Evolutionary conservation across 306 rosid genomes (phyloP), one percentile per base, ranked within the genome.

Genomic region (Malus sylvestris): DNA sequence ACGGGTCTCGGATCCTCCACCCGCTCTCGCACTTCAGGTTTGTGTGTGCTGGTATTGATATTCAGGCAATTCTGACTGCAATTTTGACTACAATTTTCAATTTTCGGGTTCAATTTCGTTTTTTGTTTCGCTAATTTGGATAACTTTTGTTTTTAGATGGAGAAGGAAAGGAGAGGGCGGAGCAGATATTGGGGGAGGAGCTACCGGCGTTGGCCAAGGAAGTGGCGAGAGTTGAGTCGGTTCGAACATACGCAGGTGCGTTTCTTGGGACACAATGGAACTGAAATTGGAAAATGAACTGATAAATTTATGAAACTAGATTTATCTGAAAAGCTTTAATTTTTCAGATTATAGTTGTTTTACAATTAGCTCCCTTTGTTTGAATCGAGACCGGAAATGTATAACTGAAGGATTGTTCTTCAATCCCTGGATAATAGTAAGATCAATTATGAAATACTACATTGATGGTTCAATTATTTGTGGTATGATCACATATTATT

Each of bases 181-280:
- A 79, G 79, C 84, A 86, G 86, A 78, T 86, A 53, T 79, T 94
- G 84, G 92, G 93, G 80, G 87, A 92, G 83, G 97, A 92, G 79
- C 90, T 94, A 67, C 89, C 92, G 68, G 87, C 96, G 22, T 78
- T 94, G 89, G 98, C 98, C 1, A 94, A 89, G 82, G 97, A 94
- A 82, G 95, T 94, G 82, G 93, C 96, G 16, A 91, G 91, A 70
- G 84, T 94, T 83, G 96, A 94, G 83, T 80, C 91, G 0, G 93
- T 94, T 80, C 96, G 96, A 78, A 78, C 85, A 30, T 94, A 94
- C 52, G 93, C 96, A 38, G 97, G 98, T 92, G 72, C 68, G 83
- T 72, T 63, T 64, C 3, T 27, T 79, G 66, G 4, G 20, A 38
- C 22, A 27, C 38, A 32, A 64, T 32, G 42, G n/a, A 13, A 64